A percentile compares a stretch with the other conserved stretches of the same genome.
Evolutionary conservation across 768 basidiomycete species (phyloP).

Genomic region (Pleurotus djamor): DNA sequence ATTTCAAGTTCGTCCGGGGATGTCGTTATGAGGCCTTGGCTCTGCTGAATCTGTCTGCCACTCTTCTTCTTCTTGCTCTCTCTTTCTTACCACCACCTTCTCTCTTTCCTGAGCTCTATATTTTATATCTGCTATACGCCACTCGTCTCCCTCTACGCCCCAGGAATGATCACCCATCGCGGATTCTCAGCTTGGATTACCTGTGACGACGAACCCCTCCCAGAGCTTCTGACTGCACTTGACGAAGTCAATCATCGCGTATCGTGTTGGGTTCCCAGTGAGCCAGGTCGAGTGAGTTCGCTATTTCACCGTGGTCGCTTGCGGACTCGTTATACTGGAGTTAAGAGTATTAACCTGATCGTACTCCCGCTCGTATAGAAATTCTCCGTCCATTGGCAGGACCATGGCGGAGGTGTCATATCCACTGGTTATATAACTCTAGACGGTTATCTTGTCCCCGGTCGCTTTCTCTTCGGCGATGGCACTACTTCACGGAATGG

Average conservation of each 20-base stretch:
- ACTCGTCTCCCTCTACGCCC: background rate
- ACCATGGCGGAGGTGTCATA: conserved; percentile 49
- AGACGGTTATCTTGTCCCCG: conserved; percentile 63
- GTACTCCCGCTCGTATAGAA: background rate
- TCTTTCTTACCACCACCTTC: background rate
- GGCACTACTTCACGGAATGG: conserved; percentile 55
- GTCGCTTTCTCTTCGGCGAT: conserved; percentile 55
- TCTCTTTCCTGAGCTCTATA: background rate
- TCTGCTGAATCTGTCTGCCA: too few species aligned
- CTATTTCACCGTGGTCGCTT: background rate
- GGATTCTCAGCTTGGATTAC: conserved; percentile 73
- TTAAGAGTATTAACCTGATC: too few species aligned
- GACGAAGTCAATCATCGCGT: conserved; percentile 42
- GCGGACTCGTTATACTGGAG: too few species aligned
- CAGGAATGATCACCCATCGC: conserved; percentile 48
- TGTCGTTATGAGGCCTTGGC: too few species aligned
- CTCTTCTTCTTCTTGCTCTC: too few species aligned
- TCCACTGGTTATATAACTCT: conserved; percentile 63
- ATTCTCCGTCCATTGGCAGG: conserved; percentile 56
- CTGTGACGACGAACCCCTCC: conserved; percentile 43
- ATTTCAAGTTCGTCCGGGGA: too few species aligned
- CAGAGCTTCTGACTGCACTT: conserved; percentile 54
- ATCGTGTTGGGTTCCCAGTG: conserved; percentile 70
- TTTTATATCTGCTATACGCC: background rate
- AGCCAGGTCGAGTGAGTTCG: conserved; percentile 48